Conservation (phyloP, 2,329 filamentous ascomycete species). For the Epichloe elymi region DNA sequence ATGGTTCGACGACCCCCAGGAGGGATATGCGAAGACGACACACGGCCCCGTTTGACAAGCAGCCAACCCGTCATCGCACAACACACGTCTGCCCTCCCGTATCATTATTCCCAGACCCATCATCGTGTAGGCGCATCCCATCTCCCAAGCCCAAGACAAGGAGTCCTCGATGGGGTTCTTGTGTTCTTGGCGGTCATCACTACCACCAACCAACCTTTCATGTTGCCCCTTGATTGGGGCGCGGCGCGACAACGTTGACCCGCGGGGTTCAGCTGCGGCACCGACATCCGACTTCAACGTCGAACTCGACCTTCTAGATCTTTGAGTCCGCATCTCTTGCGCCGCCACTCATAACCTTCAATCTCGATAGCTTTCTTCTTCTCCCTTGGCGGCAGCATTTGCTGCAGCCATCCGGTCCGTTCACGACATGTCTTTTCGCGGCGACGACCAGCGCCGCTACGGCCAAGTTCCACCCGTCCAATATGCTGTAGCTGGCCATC, state of each 20-base stretch:
- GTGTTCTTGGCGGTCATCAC: not conserved
- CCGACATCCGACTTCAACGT: not conserved
- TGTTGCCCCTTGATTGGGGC: not conserved
- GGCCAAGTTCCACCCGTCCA: conserved; percentile 54
- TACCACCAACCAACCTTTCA: not conserved
- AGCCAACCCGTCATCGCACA: not conserved
- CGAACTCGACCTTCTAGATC: not conserved
- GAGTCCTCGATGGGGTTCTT: conserved; percentile 1
- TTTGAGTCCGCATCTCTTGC: not conserved
- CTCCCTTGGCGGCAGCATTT: not conserved
- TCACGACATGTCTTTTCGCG: conserved; percentile 46
- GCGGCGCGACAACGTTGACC: conserved; percentile 9
- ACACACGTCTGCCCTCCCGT: not conserved
- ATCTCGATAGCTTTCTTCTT: not conserved
- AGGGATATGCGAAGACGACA: not conserved
- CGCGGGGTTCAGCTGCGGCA: conserved; percentile 8
- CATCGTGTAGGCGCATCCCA: not conserved
- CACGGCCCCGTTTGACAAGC: not conserved
- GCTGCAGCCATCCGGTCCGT: not conserved
- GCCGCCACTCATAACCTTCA: not conserved
- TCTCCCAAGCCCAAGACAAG: not conserved
- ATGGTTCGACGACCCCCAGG: not conserved
- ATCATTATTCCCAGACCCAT: not conserved
- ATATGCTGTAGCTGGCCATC: conserved; percentile 37
- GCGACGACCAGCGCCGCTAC: conserved; percentile 49